Evolutionary conservation across 148 eudicot genomes (phyloP), one percentile per base, ranked within the genome.

Genomic region (Nyssa sinensis): DNA sequence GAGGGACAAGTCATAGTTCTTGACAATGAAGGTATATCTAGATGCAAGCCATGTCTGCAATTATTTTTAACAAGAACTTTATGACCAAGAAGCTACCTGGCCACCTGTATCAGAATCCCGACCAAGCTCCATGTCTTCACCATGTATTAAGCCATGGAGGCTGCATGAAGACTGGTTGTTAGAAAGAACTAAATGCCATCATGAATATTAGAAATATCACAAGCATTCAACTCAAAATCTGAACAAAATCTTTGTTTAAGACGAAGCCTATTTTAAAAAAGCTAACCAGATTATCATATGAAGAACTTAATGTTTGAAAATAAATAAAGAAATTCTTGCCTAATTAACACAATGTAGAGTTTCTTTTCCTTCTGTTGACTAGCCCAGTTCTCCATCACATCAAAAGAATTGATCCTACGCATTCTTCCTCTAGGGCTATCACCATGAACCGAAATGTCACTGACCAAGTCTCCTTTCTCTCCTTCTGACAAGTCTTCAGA

Each of bases 51-150:
- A n/a, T n/a, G n/a, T n/a, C n/a, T n/a, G n/a, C n/a, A n/a, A n/a
- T n/a, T n/a, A n/a, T n/a, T n/a, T 19, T 28, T 16, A 47, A 12
- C 33, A 19, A n/a, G 67, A 41, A 62, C 41, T 14, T 31, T 39
- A 33, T 35, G 32, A 30, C 44, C 21, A 80, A n/a, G n/a, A 30
- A 73, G 23, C 65, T 82, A 95, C 99, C 99, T 93, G 97, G 64
- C 99, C 99, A 75, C 98, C 99, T 27, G 99, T 93, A 80, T 95
- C 99, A 75, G 99, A 93, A 80, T 95, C 99, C 60, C 99, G 99
- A 69, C 99, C 99, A 85, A 95, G 99, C 84, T 95, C 99, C 99
- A 95, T 93, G 78, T 93, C 88, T 82, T 95, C 99, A 62, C 99
- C 96, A 66, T 98, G 90, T 69, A 95, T 95, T 67, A 95, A 70